A percentile compares a stretch with the other conserved stretches of the same genome.
These are phyloP conservation scores for Bidens hawaiensis DNA, from an alignment of 140 eudicot species.

Conservation along the genomic window DNA sequence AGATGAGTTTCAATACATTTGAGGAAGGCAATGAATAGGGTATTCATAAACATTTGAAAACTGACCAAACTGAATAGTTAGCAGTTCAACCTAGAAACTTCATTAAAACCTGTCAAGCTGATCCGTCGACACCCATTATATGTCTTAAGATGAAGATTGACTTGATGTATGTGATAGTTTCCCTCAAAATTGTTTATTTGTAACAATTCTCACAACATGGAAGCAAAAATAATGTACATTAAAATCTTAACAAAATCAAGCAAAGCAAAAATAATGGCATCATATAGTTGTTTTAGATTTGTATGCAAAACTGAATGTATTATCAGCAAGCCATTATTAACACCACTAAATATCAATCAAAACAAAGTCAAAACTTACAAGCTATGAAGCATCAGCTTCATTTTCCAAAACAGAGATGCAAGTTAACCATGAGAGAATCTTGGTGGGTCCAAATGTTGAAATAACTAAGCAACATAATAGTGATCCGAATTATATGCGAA, in stretches of 20 bases:
- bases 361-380: constrained; percentile 11
- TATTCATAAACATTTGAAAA: no score
- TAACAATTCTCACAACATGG: not conserved
- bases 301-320: not conserved
- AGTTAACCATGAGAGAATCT: not conserved
- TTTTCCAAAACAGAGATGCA: constrained; percentile 5
- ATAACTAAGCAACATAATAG: not conserved
- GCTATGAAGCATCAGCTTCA: constrained; percentile 14
- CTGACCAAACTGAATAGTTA: not conserved
- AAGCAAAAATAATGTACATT: not conserved
- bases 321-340: constrained; percentile 25
- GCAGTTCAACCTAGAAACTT: no score
- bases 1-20: not conserved
- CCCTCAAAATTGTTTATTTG: not conserved
- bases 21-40: no score
- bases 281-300: not conserved
- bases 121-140: not conserved
- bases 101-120: no score
- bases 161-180: not conserved
- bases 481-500: constrained; percentile 39
- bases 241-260: not conserved
- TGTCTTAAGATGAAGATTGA: not conserved
- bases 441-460: constrained; percentile 3
- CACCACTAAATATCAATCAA: constrained; percentile 1
- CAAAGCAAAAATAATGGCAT: not conserved